phyloP scores from a whole-genome alignment of 805 yeast species.

The Maudiozyma turicensis region DNA sequence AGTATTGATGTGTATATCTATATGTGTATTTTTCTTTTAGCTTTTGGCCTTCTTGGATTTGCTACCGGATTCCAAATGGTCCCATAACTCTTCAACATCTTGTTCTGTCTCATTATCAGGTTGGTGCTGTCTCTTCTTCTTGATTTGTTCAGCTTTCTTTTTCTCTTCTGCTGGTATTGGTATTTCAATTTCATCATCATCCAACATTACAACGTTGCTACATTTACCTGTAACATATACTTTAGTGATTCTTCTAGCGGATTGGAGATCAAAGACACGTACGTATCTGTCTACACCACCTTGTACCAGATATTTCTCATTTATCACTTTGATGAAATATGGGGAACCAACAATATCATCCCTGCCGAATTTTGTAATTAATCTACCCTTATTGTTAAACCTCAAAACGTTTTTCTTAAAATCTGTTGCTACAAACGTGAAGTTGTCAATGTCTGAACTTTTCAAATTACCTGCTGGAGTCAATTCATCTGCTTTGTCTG shows the following conservation, averaged over 20 bases:
- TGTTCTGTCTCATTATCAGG: constrained; percentile 24
- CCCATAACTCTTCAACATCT: constrained; percentile 23
- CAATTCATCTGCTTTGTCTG: not conserved
- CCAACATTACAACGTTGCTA: constrained; percentile 14
- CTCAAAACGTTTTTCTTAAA: constrained; percentile 55
- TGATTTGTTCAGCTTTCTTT: constrained; percentile 29
- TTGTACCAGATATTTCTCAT: constrained; percentile 43
- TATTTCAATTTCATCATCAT: constrained; percentile 30
- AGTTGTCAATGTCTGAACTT: constrained; percentile 13
- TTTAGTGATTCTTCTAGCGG: constrained; percentile 53
- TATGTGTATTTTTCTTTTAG: not conserved
- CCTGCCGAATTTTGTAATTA: constrained; percentile 67
- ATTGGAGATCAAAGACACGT: constrained; percentile 57
- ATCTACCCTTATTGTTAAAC: constrained; percentile 41
- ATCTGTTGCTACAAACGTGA: constrained; percentile 60
- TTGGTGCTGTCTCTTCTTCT: constrained; percentile 27
- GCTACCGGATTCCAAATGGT: constrained; percentile 12
- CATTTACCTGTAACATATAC: constrained; percentile 71
- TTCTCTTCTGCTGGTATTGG: constrained; percentile 19
- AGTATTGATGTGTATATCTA: not conserved
- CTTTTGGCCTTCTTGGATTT: constrained; percentile 8
- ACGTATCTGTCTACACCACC: constrained; percentile 88
- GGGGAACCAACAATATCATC: constrained; percentile 59
- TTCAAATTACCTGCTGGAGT: constrained; percentile 18
- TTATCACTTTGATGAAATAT: constrained; percentile 15